phyloP scores from a whole-genome alignment of 345 rosid genomes.

The Brassica rapa region DNA sequence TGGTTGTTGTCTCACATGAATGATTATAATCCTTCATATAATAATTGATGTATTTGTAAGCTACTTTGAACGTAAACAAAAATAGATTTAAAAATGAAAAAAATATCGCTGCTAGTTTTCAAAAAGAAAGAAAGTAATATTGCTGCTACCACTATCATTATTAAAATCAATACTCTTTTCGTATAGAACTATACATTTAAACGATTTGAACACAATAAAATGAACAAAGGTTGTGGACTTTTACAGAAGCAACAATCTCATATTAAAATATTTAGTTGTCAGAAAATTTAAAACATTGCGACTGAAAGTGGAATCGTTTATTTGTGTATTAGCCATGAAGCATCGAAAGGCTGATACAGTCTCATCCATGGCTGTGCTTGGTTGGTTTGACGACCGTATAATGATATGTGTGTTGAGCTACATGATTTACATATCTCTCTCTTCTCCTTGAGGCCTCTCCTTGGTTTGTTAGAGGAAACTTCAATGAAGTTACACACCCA shows the following conservation, averaged over 20 bases:
- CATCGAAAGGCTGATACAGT: neutral
- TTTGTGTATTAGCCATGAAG: neutral
- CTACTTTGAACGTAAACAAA: neutral
- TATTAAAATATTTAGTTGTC: neutral
- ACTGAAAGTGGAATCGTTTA: neutral
- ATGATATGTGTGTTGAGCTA: neutral
- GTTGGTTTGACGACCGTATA: neutral
- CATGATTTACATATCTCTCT: neutral
- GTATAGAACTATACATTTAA: neutral
- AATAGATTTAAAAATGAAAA: neutral
- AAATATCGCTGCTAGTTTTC: neutral
- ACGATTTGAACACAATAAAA: neutral
- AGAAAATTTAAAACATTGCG: neutral
- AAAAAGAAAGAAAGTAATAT: no score
- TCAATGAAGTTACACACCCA: no score
- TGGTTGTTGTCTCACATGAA: neutral
- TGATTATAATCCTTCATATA: neutral
- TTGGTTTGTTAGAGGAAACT: neutral
- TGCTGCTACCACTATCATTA: neutral
- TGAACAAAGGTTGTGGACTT: neutral
- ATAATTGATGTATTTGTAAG: neutral
- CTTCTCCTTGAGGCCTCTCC: neutral
- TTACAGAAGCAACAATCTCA: neutral
- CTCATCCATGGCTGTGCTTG: no score
- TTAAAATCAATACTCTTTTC: neutral